Conservation (phyloP, 306 rosid species). For the Lathyrus oleraceus region DNA sequence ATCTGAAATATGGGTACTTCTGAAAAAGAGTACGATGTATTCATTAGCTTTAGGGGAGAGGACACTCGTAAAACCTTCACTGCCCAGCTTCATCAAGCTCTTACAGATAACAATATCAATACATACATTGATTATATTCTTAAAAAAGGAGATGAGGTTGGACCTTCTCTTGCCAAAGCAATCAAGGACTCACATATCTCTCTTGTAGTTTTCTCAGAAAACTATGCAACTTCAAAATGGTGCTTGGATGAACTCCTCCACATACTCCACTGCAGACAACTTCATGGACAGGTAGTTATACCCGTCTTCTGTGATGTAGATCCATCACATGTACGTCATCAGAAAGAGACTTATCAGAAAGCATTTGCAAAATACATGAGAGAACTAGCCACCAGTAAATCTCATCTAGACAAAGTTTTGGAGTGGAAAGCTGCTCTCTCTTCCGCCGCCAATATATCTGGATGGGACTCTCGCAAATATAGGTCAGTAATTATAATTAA, state of each 20-base stretch:
- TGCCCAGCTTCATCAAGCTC: not conserved
- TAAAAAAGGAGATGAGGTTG: not conserved
- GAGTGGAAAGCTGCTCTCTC: constrained; percentile 32
- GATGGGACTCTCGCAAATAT: constrained; percentile 22
- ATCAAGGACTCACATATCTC: not conserved
- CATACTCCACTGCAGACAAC: constrained; percentile 7
- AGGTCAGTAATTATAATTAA: not conserved
- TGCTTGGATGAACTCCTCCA: constrained; percentile 29
- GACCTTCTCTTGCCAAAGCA: constrained; percentile 5
- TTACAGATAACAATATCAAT: not conserved
- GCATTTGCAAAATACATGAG: not conserved
- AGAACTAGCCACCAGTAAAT: not conserved
- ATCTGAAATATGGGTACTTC: not conserved
- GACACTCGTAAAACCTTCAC: constrained; percentile 28
- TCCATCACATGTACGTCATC: constrained; percentile 11
- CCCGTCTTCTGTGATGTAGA: constrained; percentile 23
- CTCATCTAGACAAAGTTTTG: not conserved
- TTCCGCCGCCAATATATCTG: constrained; percentile 29
- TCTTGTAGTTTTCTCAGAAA: constrained; percentile 7
- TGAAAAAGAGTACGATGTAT: constrained; percentile 22
- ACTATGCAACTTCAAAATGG: constrained; percentile 30
- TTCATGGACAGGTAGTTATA: constrained; percentile 3
- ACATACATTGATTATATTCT: constrained; percentile 19
- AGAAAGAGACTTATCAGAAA: not conserved
- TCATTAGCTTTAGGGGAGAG: constrained; percentile 37